Evolutionary conservation across 495 filamentous ascomycete species (phyloP), one percentile per base, ranked within the genome.

Genomic region (Xylaria venustula): DNA sequence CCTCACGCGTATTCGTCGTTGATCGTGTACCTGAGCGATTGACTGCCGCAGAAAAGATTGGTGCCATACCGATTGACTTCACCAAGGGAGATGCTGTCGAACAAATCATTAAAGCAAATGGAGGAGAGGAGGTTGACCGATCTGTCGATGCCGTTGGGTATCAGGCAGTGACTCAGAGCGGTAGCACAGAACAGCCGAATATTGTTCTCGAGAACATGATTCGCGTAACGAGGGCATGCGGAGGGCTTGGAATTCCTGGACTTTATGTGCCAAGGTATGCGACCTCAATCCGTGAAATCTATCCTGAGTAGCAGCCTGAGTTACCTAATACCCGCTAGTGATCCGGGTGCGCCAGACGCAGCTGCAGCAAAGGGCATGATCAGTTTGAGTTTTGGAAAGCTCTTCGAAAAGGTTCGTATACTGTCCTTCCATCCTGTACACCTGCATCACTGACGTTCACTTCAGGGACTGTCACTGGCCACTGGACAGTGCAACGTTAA

Each of bases 401-500:
- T 85, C 11, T 86, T 85, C 62, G 84, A 86, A 66, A 87, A 86
- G 77, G 83, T 81, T 61, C 22, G 59, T 34, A 34, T 56, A 11
- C 32, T 6, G 28, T 7, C 22, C 81, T 53, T 70, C 11, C 11
- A 11, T 34, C 11, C 5, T 11, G 30, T 34, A 34, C 30, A 4
- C 11, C 30, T 34, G 11, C 4, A 34, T 5, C 4, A 34, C 30
- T 34, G 4, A 34, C 30, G 30, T 5, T 34, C 11, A 34, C 30
- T 34, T 34, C 11, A 34, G 30, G 30, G 30, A 11, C 30, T 83
- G 3, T 72, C 72, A 0, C 63, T 85, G 8, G 75, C 75, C 9
- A 84, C 81, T 25, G 81, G 82, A 20, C 83, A 86, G 65, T 85
- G 82, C 70, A 86, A 87, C 61, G 82, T 87, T 20, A 86, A 85